phyloP scores from a whole-genome alignment of 768 basidiomycete species.

The Cystobasidium tubakii region DNA sequence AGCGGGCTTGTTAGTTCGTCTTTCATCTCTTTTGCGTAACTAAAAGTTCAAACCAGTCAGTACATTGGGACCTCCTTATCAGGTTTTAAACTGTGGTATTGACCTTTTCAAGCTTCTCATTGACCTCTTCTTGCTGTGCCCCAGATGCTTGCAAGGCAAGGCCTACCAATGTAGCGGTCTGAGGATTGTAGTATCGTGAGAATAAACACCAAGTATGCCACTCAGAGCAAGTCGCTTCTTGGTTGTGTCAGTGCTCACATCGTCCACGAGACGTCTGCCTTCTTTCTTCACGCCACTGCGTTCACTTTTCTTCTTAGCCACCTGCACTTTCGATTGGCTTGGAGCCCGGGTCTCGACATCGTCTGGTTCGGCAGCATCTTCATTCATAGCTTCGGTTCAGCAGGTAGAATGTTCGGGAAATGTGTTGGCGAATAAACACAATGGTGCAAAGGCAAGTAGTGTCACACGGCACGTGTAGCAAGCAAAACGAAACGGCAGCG shows the following conservation, averaged over 20 bases:
- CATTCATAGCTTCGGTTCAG: background rate
- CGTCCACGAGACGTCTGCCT: slow-evolving; percentile 6
- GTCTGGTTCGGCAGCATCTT: background rate
- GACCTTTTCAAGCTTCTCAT: slow-evolving; percentile 13
- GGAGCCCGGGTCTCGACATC: background rate
- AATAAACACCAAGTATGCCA: no score
- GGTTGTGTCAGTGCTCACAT: background rate
- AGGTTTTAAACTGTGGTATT: background rate
- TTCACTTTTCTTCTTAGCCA: background rate
- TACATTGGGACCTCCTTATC: background rate
- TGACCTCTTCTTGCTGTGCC: background rate
- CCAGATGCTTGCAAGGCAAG: background rate
- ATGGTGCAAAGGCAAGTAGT: background rate
- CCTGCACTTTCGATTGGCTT: background rate
- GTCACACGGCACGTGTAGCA: no score
- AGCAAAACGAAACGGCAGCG: no score
- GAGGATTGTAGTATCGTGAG: no score
- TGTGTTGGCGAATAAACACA: background rate
- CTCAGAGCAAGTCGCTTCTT: no score
- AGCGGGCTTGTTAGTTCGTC: background rate
- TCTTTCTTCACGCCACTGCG: background rate
- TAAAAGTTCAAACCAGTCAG: background rate
- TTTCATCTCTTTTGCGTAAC: background rate
- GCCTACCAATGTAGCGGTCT: background rate
- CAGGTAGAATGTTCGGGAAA: background rate